Evolutionary conservation across 495 filamentous ascomycete species (phyloP).

Genomic region (Tuber indicum): DNA sequence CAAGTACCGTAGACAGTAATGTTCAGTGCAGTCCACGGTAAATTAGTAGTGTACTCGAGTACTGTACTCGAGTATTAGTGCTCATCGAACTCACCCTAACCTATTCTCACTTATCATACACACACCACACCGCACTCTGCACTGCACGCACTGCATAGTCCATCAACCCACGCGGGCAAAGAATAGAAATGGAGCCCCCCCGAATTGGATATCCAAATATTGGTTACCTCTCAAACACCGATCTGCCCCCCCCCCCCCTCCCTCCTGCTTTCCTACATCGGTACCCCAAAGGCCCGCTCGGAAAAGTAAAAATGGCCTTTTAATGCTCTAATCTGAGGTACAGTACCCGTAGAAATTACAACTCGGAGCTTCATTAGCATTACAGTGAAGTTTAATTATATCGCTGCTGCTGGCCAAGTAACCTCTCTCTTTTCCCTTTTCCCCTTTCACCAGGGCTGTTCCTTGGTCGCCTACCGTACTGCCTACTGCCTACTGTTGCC

Average conservation of each 20-base stretch:
- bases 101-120: background rate
- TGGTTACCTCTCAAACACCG: constrained; percentile 3
- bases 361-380: background rate
- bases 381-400: background rate
- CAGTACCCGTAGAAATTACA: background rate
- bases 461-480: background rate
- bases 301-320: constrained; percentile 4
- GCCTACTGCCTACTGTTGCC: background rate
- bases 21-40: constrained; percentile 9
- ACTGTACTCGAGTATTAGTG: background rate
- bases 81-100: background rate
- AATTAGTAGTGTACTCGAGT: background rate
- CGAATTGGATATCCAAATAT: constrained; percentile 5
- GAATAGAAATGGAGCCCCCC: background rate
- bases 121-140: constrained; percentile 3
- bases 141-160: constrained; percentile 1
- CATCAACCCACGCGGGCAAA: constrained; percentile 5
- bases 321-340: constrained; percentile 6
- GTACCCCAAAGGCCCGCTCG: background rate
- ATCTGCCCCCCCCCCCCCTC: background rate
- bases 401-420: background rate
- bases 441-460: background rate
- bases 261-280: background rate
- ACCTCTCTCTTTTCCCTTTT: background rate
- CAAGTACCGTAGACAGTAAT: constrained; percentile 15